Conservation (phyloP, 2,329 filamentous ascomycete genomes). For the Periconia digitata region DNA sequence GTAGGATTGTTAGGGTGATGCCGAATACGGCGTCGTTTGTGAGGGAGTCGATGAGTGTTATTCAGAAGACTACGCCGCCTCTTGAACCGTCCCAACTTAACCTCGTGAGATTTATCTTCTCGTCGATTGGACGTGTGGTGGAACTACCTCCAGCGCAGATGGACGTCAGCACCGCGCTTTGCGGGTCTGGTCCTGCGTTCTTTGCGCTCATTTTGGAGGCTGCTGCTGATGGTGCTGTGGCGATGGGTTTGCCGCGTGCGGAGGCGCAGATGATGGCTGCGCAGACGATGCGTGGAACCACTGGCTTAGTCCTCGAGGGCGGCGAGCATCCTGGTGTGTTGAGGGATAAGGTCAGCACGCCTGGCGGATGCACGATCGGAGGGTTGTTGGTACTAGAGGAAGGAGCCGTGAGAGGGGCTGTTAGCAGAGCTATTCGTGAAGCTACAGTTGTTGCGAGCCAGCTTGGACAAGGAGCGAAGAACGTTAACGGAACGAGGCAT, state of each 20-base stretch:
- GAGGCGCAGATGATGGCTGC: slow-evolving; percentile 78
- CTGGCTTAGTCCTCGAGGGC: slow-evolving; percentile 63
- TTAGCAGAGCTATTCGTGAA: slow-evolving; percentile 70
- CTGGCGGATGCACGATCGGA: slow-evolving; percentile 76
- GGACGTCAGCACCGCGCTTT: slow-evolving; percentile 74
- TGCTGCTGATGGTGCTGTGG: slow-evolving; percentile 74
- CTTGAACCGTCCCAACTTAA: slow-evolving; percentile 55
- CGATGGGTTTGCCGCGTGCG: slow-evolving; percentile 72
- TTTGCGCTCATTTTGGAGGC: slow-evolving; percentile 75
- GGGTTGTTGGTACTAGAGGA: slow-evolving; percentile 75
- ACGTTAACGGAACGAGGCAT: slow-evolving; percentile 47
- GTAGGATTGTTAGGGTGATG: slow-evolving; percentile 75
- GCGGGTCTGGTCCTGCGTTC: slow-evolving; percentile 75
- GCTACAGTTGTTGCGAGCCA: slow-evolving; percentile 70
- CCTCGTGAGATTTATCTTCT: slow-evolving; percentile 77
- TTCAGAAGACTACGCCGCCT: slow-evolving; percentile 64
- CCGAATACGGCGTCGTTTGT: slow-evolving; percentile 82
- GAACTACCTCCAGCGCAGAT: slow-evolving; percentile 67
- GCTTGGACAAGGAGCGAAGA: slow-evolving; percentile 59
- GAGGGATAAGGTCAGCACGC: slow-evolving; percentile 75
- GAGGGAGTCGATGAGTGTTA: slow-evolving; percentile 77
- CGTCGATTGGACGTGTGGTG: slow-evolving; percentile 69
- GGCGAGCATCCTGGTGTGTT: slow-evolving; percentile 76
- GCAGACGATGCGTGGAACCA: slow-evolving; percentile 75
- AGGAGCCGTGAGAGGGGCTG: slow-evolving; percentile 65